phyloP scores from a whole-genome alignment of 1,139 yeast species.

The Protomyces lactucae-debilis region DNA sequence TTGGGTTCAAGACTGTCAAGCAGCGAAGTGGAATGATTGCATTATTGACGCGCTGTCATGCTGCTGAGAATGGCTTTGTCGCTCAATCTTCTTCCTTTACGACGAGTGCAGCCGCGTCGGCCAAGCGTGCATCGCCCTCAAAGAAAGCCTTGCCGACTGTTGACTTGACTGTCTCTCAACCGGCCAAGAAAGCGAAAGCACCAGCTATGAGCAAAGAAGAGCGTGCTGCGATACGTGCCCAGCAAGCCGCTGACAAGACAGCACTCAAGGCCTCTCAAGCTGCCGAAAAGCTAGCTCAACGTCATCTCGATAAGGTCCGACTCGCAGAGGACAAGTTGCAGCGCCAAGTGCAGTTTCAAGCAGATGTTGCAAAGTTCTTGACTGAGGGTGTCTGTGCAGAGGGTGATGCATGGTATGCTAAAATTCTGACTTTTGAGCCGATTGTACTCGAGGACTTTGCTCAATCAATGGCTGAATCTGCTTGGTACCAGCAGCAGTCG shows the following conservation, averaged over 20 bases:
- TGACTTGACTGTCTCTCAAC: not conserved
- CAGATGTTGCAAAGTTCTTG: not conserved
- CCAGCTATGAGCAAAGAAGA: not conserved
- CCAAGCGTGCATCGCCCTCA: not conserved
- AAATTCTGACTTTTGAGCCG: conserved; percentile 33
- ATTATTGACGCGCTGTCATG: conserved; percentile 18
- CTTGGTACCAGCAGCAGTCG: conserved; percentile 19
- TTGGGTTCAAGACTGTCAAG: conserved; percentile 24
- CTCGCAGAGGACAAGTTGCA: not conserved
- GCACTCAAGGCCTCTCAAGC: not conserved
- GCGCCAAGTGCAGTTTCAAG: not conserved
- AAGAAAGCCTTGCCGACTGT: not conserved
- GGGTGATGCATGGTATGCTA: conserved; percentile 32
- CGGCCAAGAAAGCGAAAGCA: not conserved
- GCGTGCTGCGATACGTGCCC: not conserved
- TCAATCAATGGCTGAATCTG: not conserved
- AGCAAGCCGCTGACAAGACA: not conserved
- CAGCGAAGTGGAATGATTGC: conserved; percentile 23
- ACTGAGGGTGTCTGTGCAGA: not conserved
- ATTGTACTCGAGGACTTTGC: conserved; percentile 32
- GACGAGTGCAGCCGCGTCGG: not conserved
- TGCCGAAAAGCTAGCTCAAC: not conserved
- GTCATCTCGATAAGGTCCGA: not conserved
- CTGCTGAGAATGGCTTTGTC: not conserved
- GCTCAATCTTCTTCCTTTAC: not conserved